These are phyloP conservation scores for Penicillium antarcticum DNA, from an alignment of 495 filamentous ascomycete genomes.

Conservation along the genomic window DNA sequence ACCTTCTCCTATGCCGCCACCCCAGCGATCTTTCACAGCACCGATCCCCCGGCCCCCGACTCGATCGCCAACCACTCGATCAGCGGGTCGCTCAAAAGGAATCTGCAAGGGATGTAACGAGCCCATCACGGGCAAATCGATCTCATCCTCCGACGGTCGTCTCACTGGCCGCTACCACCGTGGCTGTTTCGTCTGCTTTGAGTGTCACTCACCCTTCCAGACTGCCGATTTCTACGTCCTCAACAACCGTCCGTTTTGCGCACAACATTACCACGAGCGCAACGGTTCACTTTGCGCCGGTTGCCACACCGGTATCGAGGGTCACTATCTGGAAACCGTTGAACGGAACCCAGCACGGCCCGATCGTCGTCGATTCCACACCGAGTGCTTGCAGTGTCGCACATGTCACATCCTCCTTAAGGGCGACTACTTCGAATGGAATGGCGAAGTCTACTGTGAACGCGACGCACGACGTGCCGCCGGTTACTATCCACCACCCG, in stretches of 20 bases:
- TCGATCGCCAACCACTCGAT: constrained; percentile 26
- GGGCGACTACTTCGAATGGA: constrained; percentile 71
- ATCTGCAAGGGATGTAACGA: constrained; percentile 79
- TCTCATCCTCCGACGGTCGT: constrained; percentile 90
- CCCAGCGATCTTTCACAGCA: constrained; percentile 24
- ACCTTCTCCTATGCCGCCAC: constrained; percentile 17
- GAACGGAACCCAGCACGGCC: constrained; percentile 42
- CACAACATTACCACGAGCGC: constrained; percentile 86
- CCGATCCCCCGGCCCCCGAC: constrained; percentile 23
- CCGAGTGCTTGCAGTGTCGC: constrained; percentile 77
- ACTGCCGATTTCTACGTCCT: constrained; percentile 93
- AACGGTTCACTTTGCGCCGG: constrained; percentile 80
- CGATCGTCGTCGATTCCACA: constrained; percentile 75
- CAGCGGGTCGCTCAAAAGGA: constrained; percentile 53
- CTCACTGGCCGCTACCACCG: constrained; percentile 93
- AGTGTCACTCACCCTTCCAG: constrained; percentile 76
- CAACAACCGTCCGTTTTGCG: constrained; percentile 83
- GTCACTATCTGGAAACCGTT: constrained; percentile 84
- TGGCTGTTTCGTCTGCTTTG: constrained; percentile 86
- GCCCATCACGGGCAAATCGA: constrained; percentile 82
- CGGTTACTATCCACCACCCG: constrained; percentile 27
- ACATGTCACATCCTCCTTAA: constrained; percentile 50
- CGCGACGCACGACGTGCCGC: constrained; percentile 69
- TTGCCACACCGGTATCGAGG: constrained; percentile 86
- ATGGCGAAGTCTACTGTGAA: constrained; percentile 73